phyloP scores from a whole-genome alignment of 2,329 filamentous ascomycete species.

The Dendrostoma leiphaemia region DNA sequence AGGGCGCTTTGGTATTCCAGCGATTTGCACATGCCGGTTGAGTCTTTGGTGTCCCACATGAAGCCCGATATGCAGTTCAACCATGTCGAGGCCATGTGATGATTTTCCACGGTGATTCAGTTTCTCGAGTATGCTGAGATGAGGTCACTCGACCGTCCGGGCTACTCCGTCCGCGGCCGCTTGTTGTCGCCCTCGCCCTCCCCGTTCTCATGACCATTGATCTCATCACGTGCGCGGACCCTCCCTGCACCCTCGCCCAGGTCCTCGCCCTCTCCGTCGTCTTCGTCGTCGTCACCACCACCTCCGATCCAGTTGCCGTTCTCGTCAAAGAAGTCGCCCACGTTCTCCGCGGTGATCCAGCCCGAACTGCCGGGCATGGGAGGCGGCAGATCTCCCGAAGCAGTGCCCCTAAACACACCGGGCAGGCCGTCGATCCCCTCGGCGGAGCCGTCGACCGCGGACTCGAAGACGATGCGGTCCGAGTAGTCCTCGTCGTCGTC shows the following conservation, averaged over 20 bases:
- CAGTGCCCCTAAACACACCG: conserved; percentile 49
- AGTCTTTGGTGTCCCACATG: too few relatives aligned
- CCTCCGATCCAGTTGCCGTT: conserved; percentile 73
- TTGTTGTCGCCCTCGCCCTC: conserved; percentile 42
- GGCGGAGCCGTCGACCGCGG: conserved; percentile 55
- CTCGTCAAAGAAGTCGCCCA: conserved; percentile 78
- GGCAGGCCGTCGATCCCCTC: conserved; percentile 56
- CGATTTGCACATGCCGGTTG: too few relatives aligned
- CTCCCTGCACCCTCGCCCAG: conserved; percentile 65
- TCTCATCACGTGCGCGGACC: conserved; percentile 52
- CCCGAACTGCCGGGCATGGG: conserved; percentile 68
- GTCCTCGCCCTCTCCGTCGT: conserved; percentile 47
- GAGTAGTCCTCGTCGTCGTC: conserved; percentile 51
- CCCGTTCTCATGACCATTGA: conserved; percentile 40
- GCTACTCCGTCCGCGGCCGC: conserved; percentile 43
- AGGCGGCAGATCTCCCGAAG: conserved; percentile 55
- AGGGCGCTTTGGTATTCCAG: too few relatives aligned
- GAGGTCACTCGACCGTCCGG: too few relatives aligned
- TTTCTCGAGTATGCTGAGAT: background rate
- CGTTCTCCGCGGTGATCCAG: conserved; percentile 92
- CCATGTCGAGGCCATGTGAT: too few relatives aligned
- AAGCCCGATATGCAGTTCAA: too few relatives aligned
- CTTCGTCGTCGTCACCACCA: conserved; percentile 30
- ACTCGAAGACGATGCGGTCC: conserved; percentile 58
- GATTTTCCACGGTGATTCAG: too few relatives aligned